Base-by-base conservation (phyloP, 2,329 filamentous ascomycete genomes). In the Epichloe bromicola region DNA sequence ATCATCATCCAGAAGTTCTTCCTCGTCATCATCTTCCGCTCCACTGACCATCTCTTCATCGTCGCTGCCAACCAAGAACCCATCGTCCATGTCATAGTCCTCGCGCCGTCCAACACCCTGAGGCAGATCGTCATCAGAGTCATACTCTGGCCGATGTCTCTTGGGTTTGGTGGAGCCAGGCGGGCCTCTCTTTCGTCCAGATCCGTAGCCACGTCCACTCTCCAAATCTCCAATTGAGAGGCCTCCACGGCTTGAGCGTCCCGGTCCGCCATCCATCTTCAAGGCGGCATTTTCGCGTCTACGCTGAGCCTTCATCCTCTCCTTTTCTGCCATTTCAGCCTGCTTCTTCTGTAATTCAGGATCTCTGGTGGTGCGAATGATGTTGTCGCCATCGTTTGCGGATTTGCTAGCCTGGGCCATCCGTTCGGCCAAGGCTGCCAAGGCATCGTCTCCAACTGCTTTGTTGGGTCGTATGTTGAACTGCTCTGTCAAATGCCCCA, bases 21-120 rank as follows among this genome's bases (percentile, higher is more conserved):
- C 79, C 39, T 81, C 79, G 1, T 85, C 82, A 19, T 82, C 82
- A 0, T 82, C 82, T 5, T 86, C 83, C 23, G 76, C 78, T 1
- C 75, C 80, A 3, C 73, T 79, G 34, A 76, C 79, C 53, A 73
- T 69, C 40, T 78, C 79, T 41, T 89, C 86, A 53, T 88, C 85
- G 57, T 88, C 86, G 59, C 83, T 88, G 3, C 74, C 74, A 3
- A 84, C 86, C 51, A 91, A 77, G 63, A 91, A 91, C 52, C 84
- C 86, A 60, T 91, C 86, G 36, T 85, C 85, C 62, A 84, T 76
- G 55, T 90, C 86, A 62, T 91, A 91, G 56, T 88, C 84, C 57
- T 90, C 84, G 53, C 83, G 76, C 49, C 79, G 77, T 34, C 75
- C 75, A 44, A 71, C 72, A 34, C 80, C 78, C 38, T 77, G 75